Conservation (phyloP, 371 early-diverging fungal species). For the Funneliformis caledonium region DNA sequence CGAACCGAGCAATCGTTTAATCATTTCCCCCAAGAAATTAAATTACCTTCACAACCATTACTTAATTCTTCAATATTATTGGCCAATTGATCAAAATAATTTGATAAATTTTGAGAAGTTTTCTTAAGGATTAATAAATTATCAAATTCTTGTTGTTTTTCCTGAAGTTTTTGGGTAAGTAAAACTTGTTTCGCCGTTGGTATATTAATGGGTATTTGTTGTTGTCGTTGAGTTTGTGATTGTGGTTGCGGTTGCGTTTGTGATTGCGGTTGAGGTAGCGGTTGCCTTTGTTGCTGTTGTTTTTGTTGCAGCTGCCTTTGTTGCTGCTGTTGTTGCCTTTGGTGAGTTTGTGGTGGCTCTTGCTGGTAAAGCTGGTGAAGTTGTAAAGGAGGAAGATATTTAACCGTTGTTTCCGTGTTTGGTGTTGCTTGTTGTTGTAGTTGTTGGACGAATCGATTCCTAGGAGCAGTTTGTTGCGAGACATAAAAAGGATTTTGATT, state of each 20-base stretch:
- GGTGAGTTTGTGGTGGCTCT: too few relatives aligned
- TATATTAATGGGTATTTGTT: neutral
- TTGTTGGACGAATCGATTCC: too few relatives aligned
- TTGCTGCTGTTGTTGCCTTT: too few relatives aligned
- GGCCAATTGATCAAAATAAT: slow-evolving; percentile 25
- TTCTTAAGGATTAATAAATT: slow-evolving; percentile 28
- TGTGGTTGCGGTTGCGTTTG: too few relatives aligned
- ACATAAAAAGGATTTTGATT: too few relatives aligned
- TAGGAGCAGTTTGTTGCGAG: too few relatives aligned
- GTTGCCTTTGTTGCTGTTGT: too few relatives aligned
- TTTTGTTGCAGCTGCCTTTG: too few relatives aligned
- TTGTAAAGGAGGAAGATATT: too few relatives aligned
- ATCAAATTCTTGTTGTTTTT: slow-evolving; percentile 34
- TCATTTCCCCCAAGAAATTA: neutral
- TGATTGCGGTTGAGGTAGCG: too few relatives aligned
- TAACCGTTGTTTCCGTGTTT: too few relatives aligned
- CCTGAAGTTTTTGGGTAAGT: slow-evolving; percentile 9
- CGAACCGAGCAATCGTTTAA: neutral
- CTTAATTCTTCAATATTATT: slow-evolving; percentile 25
- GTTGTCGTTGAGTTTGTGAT: neutral
- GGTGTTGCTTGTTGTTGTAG: neutral
- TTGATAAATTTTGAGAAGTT: slow-evolving; percentile 15
- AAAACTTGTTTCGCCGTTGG: slow-evolving; percentile 7
- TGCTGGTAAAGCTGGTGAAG: too few relatives aligned
- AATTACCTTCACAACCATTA: slow-evolving; percentile 31